These are phyloP conservation scores for Alternaria gaisen DNA, from an alignment of 2,329 filamentous ascomycete species.

Conservation along the genomic window DNA sequence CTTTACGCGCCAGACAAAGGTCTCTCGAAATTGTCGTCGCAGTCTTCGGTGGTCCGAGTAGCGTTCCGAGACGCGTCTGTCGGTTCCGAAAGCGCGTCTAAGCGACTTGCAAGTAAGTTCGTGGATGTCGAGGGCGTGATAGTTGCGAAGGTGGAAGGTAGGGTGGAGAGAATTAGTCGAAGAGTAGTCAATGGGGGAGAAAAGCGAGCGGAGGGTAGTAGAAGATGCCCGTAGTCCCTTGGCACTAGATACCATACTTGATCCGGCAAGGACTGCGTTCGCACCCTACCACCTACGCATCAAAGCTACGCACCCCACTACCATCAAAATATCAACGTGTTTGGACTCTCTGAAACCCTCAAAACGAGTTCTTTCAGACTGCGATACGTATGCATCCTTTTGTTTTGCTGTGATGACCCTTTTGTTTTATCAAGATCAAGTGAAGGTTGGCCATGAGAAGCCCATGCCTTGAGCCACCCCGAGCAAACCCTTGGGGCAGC, in stretches of 20 bases:
- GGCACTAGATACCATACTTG: constrained; percentile 33
- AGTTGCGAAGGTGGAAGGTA: constrained; percentile 39
- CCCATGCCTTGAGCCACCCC: constrained; percentile 41
- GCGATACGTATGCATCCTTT: constrained; percentile 20
- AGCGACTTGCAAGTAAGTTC: constrained; percentile 36
- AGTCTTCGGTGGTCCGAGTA: constrained; percentile 40
- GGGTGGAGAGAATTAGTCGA: constrained; percentile 45
- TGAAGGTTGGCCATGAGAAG: constrained; percentile 24
- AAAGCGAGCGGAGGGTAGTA: constrained; percentile 39
- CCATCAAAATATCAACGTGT: constrained; percentile 60
- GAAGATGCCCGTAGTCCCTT: constrained; percentile 33
- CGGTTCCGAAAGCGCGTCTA: constrained; percentile 56
- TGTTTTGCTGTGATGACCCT: constrained; percentile 12
- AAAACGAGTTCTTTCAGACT: constrained; percentile 17
- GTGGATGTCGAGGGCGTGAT: constrained; percentile 39
- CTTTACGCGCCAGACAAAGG: constrained; percentile 30
- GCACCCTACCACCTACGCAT: constrained; percentile 39
- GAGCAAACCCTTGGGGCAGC: constrained; percentile 37
- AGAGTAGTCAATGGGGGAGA: constrained; percentile 46
- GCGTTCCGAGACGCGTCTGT: constrained; percentile 50
- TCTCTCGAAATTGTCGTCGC: constrained; percentile 43
- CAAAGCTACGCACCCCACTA: constrained; percentile 39
- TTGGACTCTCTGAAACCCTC: constrained; percentile 72
- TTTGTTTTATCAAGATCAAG: constrained; percentile 16
- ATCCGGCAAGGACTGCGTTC: constrained; percentile 38